These are phyloP conservation scores for Chenopodium quinoa DNA, from an alignment of 148 eudicot genomes.

Conservation along the genomic window DNA sequence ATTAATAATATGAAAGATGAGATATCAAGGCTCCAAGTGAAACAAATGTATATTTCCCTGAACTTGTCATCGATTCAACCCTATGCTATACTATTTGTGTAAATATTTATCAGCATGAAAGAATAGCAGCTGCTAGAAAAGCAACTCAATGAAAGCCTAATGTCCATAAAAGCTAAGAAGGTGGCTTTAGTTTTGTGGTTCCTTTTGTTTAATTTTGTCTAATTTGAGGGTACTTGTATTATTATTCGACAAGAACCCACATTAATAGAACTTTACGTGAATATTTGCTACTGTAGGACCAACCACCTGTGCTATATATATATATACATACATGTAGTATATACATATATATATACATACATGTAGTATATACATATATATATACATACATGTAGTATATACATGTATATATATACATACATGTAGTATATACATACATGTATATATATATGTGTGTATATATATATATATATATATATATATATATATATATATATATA, in stretches of 20 bases:
- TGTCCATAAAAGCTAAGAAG: slow-evolving; percentile 66
- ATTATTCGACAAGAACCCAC: not conserved
- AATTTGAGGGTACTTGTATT: not conserved
- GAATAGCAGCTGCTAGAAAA: slow-evolving; percentile 66
- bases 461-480: no score
- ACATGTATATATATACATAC: no score
- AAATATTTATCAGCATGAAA: slow-evolving; percentile 16
- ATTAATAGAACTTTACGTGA: not conserved
- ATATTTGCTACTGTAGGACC: slow-evolving; percentile 46
- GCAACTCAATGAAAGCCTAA: slow-evolving; percentile 57
- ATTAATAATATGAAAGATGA: slow-evolving; percentile 49
- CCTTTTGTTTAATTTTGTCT: not conserved
- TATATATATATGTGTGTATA: no score
- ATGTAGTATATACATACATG: no score
- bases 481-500: no score
- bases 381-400: no score
- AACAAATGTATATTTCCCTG: slow-evolving; percentile 40
- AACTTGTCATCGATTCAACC: not conserved
- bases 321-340: no score
- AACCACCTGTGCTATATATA: slow-evolving; percentile 19
- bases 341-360: no score
- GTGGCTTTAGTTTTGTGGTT: slow-evolving; percentile 20
- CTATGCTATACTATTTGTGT: not conserved
- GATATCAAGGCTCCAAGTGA: slow-evolving; percentile 41
- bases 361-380: no score